These are phyloP conservation scores for Camellia granthamiana DNA, from an alignment of 148 eudicot species.

Conservation along the genomic window DNA sequence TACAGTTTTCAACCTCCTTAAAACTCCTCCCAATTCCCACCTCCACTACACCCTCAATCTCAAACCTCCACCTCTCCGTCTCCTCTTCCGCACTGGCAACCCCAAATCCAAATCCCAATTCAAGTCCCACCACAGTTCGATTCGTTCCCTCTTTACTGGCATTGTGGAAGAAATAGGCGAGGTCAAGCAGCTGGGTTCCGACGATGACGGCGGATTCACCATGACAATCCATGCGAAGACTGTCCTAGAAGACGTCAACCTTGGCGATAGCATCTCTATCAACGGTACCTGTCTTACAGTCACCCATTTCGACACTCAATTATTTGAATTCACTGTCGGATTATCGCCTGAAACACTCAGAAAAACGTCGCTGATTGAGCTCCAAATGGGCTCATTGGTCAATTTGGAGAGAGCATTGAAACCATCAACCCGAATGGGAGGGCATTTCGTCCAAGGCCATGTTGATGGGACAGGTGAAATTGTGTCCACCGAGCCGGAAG, in stretches of 20 bases:
- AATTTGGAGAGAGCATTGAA: constrained; percentile 87
- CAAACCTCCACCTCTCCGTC: constrained; percentile 30
- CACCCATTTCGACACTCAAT: constrained; percentile 43
- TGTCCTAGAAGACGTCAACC: constrained; percentile 67
- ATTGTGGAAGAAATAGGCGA: constrained; percentile 90
- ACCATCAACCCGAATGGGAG: constrained; percentile 95
- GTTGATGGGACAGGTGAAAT: constrained; percentile 93
- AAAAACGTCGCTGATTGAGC: constrained; percentile 73
- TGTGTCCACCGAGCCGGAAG: constrained; percentile 48
- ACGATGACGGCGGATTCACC: constrained; percentile 53
- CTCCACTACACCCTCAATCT: constrained; percentile 30
- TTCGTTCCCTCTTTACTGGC: constrained; percentile 72
- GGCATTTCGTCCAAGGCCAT: constrained; percentile 98
- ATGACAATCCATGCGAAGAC: constrained; percentile 59
- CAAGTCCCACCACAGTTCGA: constrained; percentile 17
- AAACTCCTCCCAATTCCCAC: constrained; percentile 10
- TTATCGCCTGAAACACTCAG: constrained; percentile 81
- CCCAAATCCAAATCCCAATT: constrained; percentile 23
- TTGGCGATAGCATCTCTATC: constrained; percentile 90
- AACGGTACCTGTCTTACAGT: constrained; percentile 95
- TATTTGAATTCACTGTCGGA: constrained; percentile 63
- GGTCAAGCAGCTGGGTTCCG: constrained; percentile 57
- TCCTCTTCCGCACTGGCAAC: constrained; percentile 26
- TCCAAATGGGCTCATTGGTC: constrained; percentile 58
- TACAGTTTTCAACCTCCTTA: constrained; percentile 15